phyloP scores from a whole-genome alignment of 192 early-diverging fungal species.

The Coemansia sp. region DNA sequence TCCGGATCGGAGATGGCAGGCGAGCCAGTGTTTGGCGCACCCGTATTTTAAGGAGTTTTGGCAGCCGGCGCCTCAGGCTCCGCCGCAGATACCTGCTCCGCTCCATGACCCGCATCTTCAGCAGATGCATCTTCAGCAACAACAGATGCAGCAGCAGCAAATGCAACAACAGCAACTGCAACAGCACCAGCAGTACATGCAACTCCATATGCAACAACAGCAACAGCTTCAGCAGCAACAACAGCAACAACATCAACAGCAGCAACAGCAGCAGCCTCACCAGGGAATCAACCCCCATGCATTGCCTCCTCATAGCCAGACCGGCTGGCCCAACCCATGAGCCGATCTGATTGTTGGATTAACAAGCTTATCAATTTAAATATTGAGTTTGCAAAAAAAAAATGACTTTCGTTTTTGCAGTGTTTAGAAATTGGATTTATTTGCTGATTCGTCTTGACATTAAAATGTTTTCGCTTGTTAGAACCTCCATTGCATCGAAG shows the following conservation, averaged over 20 bases:
- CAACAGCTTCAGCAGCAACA: constrained; percentile 13
- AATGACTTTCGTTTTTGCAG: neutral
- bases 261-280: constrained; percentile 30
- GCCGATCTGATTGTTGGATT: constrained; percentile 2
- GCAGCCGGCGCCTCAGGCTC: constrained; percentile 35
- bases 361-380: neutral
- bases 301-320: constrained; percentile 20
- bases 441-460: neutral
- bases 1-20: constrained; percentile 52
- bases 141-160: constrained; percentile 19
- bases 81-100: constrained; percentile 16
- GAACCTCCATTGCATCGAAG: constrained; percentile 3
- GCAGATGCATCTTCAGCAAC: constrained; percentile 28
- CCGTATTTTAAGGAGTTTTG: constrained; percentile 49
- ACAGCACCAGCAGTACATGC: constrained; percentile 15
- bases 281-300: constrained; percentile 17
- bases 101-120: constrained; percentile 34
- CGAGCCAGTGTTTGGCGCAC: constrained; percentile 32
- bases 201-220: constrained; percentile 21
- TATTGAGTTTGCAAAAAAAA: neutral
- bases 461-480: constrained; percentile 26
- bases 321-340: constrained; percentile 12
- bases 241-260: constrained; percentile 15
- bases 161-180: constrained; percentile 35
- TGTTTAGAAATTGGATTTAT: neutral